Base-by-base conservation (phyloP, 2,329 filamentous ascomycete genomes). In the Cladobotryum protrusum region DNA sequence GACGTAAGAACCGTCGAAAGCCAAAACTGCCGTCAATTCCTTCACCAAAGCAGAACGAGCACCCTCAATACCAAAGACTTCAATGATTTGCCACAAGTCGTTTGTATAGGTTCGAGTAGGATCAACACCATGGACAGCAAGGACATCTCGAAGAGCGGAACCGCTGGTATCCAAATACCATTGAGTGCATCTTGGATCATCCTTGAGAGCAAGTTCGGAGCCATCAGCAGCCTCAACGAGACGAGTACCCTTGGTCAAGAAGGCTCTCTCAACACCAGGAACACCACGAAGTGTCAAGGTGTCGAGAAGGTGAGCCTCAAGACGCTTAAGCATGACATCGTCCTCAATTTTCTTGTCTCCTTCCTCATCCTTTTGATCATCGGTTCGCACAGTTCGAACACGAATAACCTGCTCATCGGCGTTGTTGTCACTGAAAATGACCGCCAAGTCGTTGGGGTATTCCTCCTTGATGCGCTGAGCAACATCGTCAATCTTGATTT, bases 1-100 rank as follows among this genome's bases (percentile, higher is more conserved):
- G 79, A 99, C 93, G 67, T 99, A 99, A 13, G 93, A 97, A 80
- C 95, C 95, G 66, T 97, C 93, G 66, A 99, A 99, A 20, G 93
- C 91, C 73, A 99, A 73, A 65, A 99, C 93, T 63, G 89, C 85
- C 29, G 87, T 89, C 76, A 99, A 72, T 67, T 99, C 95, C 54
- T 86, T 85, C 59, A 96, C 83, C 51, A 99, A 77, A 48, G 91
- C 87, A 43, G 87, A 83, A 62, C 93, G 86, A 54, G 90, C 90
- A 57, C 90, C 95, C 67, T 99, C 93, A 56, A 99, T 99, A 65
- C 93, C 93, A 56, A 99, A 93, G 9, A 96, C 89, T 57, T 92
- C 87, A 41, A 96, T 86, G 59, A 96, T 83, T 70, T 99, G 92
- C 67, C 92, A 90, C 67, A 99, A 87, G 63, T 95, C 89, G 73